These are phyloP conservation scores for Paxillus involutus DNA, from an alignment of 768 basidiomycete species.

Conservation along the genomic window DNA sequence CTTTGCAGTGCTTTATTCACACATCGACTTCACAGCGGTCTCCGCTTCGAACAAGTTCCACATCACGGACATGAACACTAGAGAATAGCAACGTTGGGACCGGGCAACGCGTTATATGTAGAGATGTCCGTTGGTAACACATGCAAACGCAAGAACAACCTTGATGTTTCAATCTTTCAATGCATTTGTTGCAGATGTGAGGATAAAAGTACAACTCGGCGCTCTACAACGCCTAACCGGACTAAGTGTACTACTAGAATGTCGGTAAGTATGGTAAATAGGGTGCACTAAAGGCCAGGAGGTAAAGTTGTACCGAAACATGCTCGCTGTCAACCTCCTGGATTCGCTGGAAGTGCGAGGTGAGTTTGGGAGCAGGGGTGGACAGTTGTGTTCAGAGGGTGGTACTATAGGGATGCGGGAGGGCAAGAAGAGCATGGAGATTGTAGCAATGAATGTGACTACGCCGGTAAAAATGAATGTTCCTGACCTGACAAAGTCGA, in stretches of 20 bases:
- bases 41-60: slow-evolving; percentile 85
- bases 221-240: slow-evolving; percentile 29
- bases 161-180: not conserved
- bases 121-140: not conserved
- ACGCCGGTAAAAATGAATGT: slow-evolving; percentile 27
- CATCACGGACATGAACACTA: slow-evolving; percentile 61
- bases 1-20: not conserved
- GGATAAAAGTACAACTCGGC: slow-evolving; percentile 31
- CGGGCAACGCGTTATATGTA: slow-evolving; percentile 5
- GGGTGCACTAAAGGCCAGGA: slow-evolving; percentile 15
- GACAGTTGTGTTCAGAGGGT: slow-evolving; percentile 17
- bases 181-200: slow-evolving; percentile 24
- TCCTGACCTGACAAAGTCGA: slow-evolving; percentile 15
- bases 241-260: slow-evolving; percentile 35
- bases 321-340: not conserved
- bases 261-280: slow-evolving; percentile 31
- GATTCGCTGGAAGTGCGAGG: slow-evolving; percentile 17
- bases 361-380: not conserved
- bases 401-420: slow-evolving; percentile 23
- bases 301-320: slow-evolving; percentile 5
- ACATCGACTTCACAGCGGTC: slow-evolving; percentile 53
- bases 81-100: not conserved
- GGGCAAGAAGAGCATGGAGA: slow-evolving; percentile 23
- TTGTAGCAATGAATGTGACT: slow-evolving; percentile 30
- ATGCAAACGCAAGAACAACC: too few relatives aligned